Conservation (phyloP, 78 protist genomes). For the Reticulomyxa filosa region DNA sequence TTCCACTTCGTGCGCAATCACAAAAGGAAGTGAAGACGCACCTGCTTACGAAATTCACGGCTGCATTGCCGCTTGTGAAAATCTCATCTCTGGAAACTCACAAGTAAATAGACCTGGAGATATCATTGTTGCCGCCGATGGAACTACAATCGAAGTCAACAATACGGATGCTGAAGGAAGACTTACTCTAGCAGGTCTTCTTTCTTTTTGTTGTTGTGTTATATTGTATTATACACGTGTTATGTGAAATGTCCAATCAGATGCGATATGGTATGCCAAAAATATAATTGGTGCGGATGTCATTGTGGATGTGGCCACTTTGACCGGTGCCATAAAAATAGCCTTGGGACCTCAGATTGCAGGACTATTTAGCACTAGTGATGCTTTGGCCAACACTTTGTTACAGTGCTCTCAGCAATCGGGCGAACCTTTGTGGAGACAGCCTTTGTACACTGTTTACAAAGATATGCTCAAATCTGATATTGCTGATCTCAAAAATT, state of each 20-base stretch:
- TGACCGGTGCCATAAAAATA: slow-evolving; percentile 16
- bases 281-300: not conserved
- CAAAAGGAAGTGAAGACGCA: too few species aligned
- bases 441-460: slow-evolving; percentile 9
- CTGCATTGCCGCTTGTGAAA: too few species aligned
- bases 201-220: too few species aligned
- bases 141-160: slow-evolving; percentile 22
- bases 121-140: too few species aligned
- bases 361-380: not conserved
- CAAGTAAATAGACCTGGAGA: too few species aligned
- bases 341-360: slow-evolving; percentile 15
- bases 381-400: not conserved
- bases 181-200: slow-evolving; percentile 28
- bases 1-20: too few species aligned
- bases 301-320: slow-evolving; percentile 20
- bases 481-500: slow-evolving; percentile 12
- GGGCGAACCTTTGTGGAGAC: slow-evolving; percentile 16
- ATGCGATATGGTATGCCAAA: slow-evolving; percentile 5
- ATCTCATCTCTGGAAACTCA: too few species aligned
- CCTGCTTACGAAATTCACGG: too few species aligned
- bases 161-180: slow-evolving; percentile 28
- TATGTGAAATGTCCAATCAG: too few species aligned
- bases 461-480: not conserved
- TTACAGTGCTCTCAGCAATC: not conserved
- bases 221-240: too few species aligned